Evolutionary conservation across 2,329 filamentous ascomycete genomes (phyloP).

Genomic region (Colletotrichum spinosum): DNA sequence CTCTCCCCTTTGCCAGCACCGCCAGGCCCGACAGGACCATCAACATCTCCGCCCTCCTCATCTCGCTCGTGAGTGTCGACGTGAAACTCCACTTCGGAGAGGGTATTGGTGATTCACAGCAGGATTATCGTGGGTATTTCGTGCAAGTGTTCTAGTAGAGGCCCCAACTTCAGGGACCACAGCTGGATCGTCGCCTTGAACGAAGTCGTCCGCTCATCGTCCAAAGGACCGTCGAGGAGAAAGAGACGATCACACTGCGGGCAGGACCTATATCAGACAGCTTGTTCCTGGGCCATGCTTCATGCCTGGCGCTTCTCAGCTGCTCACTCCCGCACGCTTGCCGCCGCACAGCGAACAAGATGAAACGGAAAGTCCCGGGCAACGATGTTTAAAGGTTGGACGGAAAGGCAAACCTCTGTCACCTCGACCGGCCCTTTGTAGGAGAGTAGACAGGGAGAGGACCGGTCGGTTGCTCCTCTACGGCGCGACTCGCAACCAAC

Average conservation of each 20-base stretch:
- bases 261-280: constrained; percentile 30
- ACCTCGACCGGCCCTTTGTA: not conserved
- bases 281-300: not conserved
- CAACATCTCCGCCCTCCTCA: constrained; percentile 45
- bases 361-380: constrained; percentile 19
- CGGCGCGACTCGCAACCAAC: not conserved
- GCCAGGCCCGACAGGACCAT: constrained; percentile 46
- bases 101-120: no score
- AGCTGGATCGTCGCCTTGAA: not conserved
- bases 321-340: constrained; percentile 1
- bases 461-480: not conserved
- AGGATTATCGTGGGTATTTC: not conserved
- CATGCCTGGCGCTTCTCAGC: not conserved
- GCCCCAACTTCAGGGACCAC: not conserved
- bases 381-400: constrained; percentile 20
- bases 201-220: constrained; percentile 23
- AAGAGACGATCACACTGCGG: constrained; percentile 2
- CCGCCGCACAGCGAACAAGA: constrained; percentile 9
- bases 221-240: constrained; percentile 3
- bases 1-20: constrained; percentile 44
- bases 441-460: not conserved
- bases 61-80: not conserved
- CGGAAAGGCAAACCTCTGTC: constrained; percentile 17
- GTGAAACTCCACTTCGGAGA: no score
- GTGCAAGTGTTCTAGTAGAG: constrained; percentile 1